Evolutionary conservation across 495 filamentous ascomycete species (phyloP).

Genomic region (Niebla homalea): DNA sequence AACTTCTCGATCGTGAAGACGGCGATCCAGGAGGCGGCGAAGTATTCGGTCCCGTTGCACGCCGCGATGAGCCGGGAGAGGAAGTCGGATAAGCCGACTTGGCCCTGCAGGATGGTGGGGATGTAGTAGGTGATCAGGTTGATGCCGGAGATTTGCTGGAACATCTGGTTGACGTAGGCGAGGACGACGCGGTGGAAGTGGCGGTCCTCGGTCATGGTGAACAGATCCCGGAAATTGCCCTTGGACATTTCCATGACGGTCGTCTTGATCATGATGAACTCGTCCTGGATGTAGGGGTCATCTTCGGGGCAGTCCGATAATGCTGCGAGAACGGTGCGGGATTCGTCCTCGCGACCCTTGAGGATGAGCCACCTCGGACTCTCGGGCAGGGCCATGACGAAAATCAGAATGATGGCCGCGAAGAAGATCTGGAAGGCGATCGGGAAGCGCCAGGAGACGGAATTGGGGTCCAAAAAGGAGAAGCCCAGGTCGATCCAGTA

Average conservation of each 20-base stretch:
- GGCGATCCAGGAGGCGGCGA: constrained; percentile 56
- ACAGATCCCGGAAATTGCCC: constrained; percentile 52
- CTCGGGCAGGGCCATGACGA: constrained; percentile 55
- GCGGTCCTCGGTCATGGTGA: constrained; percentile 57
- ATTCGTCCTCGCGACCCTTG: constrained; percentile 45
- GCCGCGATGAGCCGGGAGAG: constrained; percentile 56
- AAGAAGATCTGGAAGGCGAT: constrained; percentile 62
- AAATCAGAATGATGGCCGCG: constrained; percentile 43
- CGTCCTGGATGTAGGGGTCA: constrained; percentile 43
- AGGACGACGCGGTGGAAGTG: constrained; percentile 61
- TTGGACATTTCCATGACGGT: constrained; percentile 59
- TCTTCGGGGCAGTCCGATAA: constrained; percentile 41
- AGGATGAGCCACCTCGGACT: constrained; percentile 64
- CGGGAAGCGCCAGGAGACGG: constrained; percentile 62
- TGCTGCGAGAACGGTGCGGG: constrained; percentile 46
- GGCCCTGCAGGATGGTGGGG: constrained; percentile 46
- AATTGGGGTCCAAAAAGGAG: constrained; percentile 47
- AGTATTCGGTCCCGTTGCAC: constrained; percentile 62
- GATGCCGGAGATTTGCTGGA: constrained; percentile 66
- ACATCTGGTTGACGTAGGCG: constrained; percentile 65
- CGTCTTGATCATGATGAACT: constrained; percentile 62
- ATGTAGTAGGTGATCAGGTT: constrained; percentile 68
- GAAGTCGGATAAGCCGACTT: constrained; percentile 40
- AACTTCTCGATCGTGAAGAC: constrained; percentile 58
- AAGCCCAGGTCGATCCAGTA: constrained; percentile 70